Evolutionary conservation across 2,329 filamentous ascomycete genomes (phyloP).

Genomic region (Talaromyces islandicus): DNA sequence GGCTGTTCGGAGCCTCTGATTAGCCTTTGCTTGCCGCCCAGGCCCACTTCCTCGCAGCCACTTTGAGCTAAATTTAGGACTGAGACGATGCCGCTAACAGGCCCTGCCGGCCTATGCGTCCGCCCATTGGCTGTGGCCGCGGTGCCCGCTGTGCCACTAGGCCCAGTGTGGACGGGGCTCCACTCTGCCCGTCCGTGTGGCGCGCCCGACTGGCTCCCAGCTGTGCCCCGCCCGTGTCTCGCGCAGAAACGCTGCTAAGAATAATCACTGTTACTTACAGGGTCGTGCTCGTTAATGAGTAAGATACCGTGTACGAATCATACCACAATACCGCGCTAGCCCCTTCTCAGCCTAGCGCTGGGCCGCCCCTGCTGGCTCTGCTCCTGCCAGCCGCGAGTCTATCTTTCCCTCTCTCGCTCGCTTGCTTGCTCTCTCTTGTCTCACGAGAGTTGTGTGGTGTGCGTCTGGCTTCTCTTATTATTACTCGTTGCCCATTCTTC

Average conservation of each 20-base stretch:
- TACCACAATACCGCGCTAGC: not conserved
- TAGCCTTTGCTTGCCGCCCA: slow-evolving; percentile 24
- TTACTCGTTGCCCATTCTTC: slow-evolving; percentile 7
- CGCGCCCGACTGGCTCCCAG: not conserved
- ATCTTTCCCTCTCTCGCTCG: slow-evolving; percentile 4
- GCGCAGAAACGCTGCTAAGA: not conserved
- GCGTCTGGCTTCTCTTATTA: not conserved
- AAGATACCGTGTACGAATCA: not conserved
- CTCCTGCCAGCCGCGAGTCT: not conserved
- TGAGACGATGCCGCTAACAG: slow-evolving; percentile 11
- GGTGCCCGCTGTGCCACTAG: not conserved
- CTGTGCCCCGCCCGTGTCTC: not conserved
- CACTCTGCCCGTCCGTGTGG: slow-evolving; percentile 6
- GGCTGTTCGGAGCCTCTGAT: slow-evolving; percentile 3
- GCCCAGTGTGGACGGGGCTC: not conserved
- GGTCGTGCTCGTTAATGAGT: not conserved
- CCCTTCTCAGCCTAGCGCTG: not conserved
- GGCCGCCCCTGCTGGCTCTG: not conserved
- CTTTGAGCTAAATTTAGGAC: slow-evolving; percentile 33
- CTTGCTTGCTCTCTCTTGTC: slow-evolving; percentile 4
- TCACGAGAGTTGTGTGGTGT: not conserved
- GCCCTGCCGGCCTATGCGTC: not conserved
- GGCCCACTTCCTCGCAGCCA: slow-evolving; percentile 12
- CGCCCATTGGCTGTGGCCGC: slow-evolving; percentile 1
- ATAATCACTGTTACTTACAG: not conserved